Conservation (phyloP, 352 stramenopile genomes). For the Saprolegnia parasitica region DNA sequence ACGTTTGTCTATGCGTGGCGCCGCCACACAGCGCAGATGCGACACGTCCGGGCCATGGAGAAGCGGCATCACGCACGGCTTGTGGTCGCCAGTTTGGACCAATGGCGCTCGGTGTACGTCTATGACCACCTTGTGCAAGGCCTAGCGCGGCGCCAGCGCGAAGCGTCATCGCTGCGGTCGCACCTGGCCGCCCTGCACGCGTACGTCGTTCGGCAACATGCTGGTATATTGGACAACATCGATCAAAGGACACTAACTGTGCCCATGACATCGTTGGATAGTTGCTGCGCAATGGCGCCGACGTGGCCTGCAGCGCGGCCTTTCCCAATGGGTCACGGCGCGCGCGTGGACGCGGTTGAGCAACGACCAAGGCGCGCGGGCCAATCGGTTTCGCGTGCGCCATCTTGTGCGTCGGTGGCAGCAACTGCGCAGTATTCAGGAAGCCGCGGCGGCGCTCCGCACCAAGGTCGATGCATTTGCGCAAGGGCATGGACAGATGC, state of each 20-base stretch:
- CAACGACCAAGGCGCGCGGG: not conserved
- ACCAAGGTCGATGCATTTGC: conserved; percentile 7
- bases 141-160: too few species aligned
- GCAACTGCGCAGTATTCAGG: not conserved
- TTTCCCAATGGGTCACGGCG: not conserved
- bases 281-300: not conserved
- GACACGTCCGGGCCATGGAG: not conserved
- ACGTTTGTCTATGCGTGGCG: not conserved
- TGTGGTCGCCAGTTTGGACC: not conserved
- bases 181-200: too few species aligned
- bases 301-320: not conserved
- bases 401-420: conserved; percentile 14
- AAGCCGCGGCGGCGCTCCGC: not conserved
- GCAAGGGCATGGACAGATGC: not conserved
- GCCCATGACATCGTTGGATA: not conserved
- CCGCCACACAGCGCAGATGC: not conserved
- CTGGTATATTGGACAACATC: too few species aligned
- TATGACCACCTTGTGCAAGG: not conserved
- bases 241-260: not conserved
- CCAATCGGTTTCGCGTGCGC: not conserved
- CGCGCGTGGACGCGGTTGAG: not conserved
- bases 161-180: too few species aligned
- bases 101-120: conserved; percentile 4
- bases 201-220: too few species aligned
- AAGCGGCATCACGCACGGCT: conserved; percentile 1